These are phyloP conservation scores for Falciphora oryzae DNA, from an alignment of 2,329 filamentous ascomycete genomes.

Conservation along the genomic window DNA sequence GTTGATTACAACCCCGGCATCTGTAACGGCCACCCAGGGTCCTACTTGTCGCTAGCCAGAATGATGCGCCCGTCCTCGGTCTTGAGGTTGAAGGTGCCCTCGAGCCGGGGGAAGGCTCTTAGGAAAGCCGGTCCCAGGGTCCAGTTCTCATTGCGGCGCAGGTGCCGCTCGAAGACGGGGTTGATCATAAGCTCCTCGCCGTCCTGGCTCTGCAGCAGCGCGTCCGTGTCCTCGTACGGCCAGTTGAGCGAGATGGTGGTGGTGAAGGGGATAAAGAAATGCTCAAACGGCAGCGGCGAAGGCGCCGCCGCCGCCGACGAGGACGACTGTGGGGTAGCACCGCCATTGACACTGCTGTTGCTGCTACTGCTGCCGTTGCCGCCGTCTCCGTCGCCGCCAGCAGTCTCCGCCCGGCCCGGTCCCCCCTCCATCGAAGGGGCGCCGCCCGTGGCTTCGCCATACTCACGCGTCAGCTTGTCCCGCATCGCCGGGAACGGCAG, in stretches of 20 bases:
- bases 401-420: not conserved
- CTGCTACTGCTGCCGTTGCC: constrained; percentile 1
- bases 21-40: not conserved
- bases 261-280: constrained; percentile 80
- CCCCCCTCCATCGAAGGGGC: constrained; percentile 11
- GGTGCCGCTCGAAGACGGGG: constrained; percentile 77
- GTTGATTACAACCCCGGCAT: not conserved
- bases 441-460: constrained; percentile 11
- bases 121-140: constrained; percentile 66
- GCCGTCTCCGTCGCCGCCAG: constrained; percentile 11
- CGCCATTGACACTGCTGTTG: not conserved
- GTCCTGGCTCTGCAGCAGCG: constrained; percentile 54
- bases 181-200: constrained; percentile 71
- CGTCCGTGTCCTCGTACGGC: constrained; percentile 71
- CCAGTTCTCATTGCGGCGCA: constrained; percentile 75
- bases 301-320: constrained; percentile 9
- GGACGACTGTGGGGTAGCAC: not conserved
- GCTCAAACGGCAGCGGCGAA: constrained; percentile 56
- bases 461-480: constrained; percentile 15
- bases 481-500: constrained; percentile 13
- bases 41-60: not conserved
- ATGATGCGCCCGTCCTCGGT: constrained; percentile 2
- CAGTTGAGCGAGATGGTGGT: constrained; percentile 73
- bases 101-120: constrained; percentile 54
- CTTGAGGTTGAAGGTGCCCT: constrained; percentile 6